Evolutionary conservation across 2,329 filamentous ascomycete species (phyloP).

Genomic region (Venturia effusa): DNA sequence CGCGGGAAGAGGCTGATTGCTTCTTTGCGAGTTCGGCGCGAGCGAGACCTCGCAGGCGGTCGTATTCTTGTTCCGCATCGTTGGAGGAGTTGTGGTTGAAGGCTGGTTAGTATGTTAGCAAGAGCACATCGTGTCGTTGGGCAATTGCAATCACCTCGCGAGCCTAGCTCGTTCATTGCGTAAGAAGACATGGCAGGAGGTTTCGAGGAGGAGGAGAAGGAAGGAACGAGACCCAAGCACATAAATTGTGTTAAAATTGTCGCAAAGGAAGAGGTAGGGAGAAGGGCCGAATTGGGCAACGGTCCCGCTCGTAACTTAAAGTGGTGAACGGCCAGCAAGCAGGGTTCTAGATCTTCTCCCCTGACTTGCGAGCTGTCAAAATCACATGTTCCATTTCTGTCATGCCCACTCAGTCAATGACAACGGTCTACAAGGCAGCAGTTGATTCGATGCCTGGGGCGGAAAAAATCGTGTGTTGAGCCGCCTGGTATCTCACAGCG

Average conservation of each 20-base stretch:
- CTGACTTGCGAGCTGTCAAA: neutral
- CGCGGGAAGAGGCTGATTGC: conserved; percentile 58
- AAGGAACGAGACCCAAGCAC: neutral
- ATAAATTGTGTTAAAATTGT: neutral
- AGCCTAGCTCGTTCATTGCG: conserved; percentile 11
- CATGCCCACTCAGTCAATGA: neutral
- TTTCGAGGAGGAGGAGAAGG: neutral
- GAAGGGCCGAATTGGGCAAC: neutral
- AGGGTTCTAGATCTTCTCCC: neutral
- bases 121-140: neutral
- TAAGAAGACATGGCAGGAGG: conserved; percentile 1
- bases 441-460: neutral
- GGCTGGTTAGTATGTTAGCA: conserved; percentile 36
- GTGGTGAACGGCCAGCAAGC: neutral
- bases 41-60: conserved; percentile 75
- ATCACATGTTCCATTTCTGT: neutral
- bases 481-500: neutral
- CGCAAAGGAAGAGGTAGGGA: neutral
- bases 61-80: conserved; percentile 76
- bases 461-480: neutral
- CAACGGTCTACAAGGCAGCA: neutral
- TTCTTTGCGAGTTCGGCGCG: conserved; percentile 71
- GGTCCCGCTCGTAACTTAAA: neutral
- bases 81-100: conserved; percentile 61
- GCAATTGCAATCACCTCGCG: conserved; percentile 12